These are phyloP conservation scores for Pseudognaphalium luteoalbum DNA, from an alignment of 129 eudicot genomes.

Conservation along the genomic window DNA sequence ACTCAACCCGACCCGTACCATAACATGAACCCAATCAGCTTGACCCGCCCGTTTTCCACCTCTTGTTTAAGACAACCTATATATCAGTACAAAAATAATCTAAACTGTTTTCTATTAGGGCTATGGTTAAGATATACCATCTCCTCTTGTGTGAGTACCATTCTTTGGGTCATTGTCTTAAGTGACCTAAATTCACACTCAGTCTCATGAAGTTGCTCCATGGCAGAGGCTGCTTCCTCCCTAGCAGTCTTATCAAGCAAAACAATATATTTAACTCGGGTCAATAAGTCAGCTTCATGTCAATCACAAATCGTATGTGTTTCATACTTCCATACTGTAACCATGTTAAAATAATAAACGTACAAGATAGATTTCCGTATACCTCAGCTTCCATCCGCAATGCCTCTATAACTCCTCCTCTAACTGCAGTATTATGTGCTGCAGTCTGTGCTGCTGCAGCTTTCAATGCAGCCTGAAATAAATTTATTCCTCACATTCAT, in stretches of 20 bases:
- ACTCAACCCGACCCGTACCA: not conserved
- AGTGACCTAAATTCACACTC: conserved; percentile 63
- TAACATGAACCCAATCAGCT: not conserved
- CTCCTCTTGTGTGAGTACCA: conserved; percentile 79
- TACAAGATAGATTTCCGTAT: conserved; percentile 32
- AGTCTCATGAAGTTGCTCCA: conserved; percentile 57
- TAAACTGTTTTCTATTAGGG: not conserved
- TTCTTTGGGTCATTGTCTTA: conserved; percentile 60
- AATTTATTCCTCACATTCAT: conserved; percentile 2
- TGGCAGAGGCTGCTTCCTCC: conserved; percentile 62
- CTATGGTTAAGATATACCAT: conserved; percentile 52
- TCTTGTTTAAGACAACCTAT: not conserved
- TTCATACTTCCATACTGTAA: not conserved
- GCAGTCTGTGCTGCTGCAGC: conserved; percentile 41
- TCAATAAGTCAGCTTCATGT: conserved; percentile 20
- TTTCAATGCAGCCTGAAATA: conserved; percentile 71
- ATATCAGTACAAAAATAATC: not conserved
- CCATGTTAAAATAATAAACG: conserved; percentile 24
- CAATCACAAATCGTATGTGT: conserved; percentile 11
- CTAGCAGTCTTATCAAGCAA: conserved; percentile 58
- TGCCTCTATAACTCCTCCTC: conserved; percentile 55
- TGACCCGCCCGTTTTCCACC: not conserved
- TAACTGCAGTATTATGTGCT: conserved; percentile 54
- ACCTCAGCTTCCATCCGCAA: conserved; percentile 79
- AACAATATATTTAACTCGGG: conserved; percentile 15